Evolutionary conservation across 2,329 filamentous ascomycete species (phyloP), one percentile per base, ranked within the genome.

Genomic region (Nemania sp.): DNA sequence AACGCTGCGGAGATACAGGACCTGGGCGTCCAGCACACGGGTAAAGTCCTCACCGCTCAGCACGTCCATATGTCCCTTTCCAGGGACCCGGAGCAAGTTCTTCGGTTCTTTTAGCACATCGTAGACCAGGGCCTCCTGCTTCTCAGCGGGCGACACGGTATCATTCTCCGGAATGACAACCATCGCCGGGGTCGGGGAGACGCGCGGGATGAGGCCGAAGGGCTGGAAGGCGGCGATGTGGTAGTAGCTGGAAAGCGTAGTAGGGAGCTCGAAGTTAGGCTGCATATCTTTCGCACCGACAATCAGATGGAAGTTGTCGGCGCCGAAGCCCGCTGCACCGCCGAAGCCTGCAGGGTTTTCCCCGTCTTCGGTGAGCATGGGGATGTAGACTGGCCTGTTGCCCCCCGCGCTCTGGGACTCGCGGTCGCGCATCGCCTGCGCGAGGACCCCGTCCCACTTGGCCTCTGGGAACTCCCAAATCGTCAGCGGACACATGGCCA

Each of bases 361-460:
- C 6, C 73, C 74, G 9, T 66, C 56, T 23, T 61, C 61, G 12
- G 63, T 73, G 12, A 77, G 53, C 26, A 73, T 61, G 1, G 72
- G 70, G 1, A 78, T 48, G 39, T 62, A 68, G 46, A 72, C 65
- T 0, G 75, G 67, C 26, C 59, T 50, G 53, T 77, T 77, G 7
- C 75, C 75, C n/a, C n/a, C n/a, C 0, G 43, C 48, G 1, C 70
- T 17, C 45, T 71, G 72, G 0, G 72, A 73, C 54, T 72, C 69
- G 3, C 75, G 69, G 56, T 77, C 75, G 46, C 67, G 55, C 36
- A 71, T 67, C 9, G 57, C 40, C 28, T 70, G 67, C 1, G 63
- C 59, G 1, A 75, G 56, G 2, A 72, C 67, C 3, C 31, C 15
- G 11, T n/a, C 17, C 17, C 41, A 46, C 37, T 57, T 54, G 30